Percentiles rank a stretch among this genome's conserved stretches.
Conservation (phyloP, 169 alveolate genomes). For the Plasmodium inui region DNA sequence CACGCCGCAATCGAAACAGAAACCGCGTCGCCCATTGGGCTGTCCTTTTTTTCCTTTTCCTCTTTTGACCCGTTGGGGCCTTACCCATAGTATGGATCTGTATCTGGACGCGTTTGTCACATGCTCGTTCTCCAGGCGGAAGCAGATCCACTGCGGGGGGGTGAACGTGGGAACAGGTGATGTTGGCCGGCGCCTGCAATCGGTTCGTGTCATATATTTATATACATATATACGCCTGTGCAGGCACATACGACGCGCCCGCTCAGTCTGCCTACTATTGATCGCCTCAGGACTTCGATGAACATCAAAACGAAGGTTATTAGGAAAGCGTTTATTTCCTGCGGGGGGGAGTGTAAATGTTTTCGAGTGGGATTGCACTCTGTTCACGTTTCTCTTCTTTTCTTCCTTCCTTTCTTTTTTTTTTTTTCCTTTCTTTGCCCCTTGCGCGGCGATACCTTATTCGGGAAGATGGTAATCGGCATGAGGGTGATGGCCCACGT, state of each 20-base stretch:
- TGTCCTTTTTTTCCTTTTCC: constrained; percentile 2
- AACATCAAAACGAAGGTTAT: constrained; percentile 58
- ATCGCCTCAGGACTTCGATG: constrained; percentile 55
- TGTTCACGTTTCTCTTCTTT: neutral
- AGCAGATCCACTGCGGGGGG: constrained; percentile 84
- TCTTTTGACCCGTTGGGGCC: constrained; percentile 76
- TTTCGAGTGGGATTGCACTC: neutral
- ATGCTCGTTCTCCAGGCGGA: constrained; percentile 90
- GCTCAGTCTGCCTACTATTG: constrained; percentile 45
- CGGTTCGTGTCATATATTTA: neutral
- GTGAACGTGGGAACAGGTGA: neutral
- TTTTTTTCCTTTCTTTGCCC: neutral
- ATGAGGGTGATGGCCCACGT: constrained; percentile 88
- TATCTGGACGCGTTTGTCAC: constrained; percentile 87
- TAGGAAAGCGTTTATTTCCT: constrained; percentile 53
- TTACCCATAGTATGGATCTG: constrained; percentile 89
- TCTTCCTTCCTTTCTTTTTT: neutral
- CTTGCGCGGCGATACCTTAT: constrained; percentile 11
- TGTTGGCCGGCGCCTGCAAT: neutral
- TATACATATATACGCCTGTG: neutral
- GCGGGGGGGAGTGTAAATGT: neutral
- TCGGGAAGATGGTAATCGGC: constrained; percentile 80
- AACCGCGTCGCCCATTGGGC: neutral
- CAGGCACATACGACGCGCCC: neutral
- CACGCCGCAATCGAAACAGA: neutral